These are phyloP conservation scores for Helicostylum pulchrum DNA, from an alignment of 192 early-diverging fungal genomes.

Conservation along the genomic window DNA sequence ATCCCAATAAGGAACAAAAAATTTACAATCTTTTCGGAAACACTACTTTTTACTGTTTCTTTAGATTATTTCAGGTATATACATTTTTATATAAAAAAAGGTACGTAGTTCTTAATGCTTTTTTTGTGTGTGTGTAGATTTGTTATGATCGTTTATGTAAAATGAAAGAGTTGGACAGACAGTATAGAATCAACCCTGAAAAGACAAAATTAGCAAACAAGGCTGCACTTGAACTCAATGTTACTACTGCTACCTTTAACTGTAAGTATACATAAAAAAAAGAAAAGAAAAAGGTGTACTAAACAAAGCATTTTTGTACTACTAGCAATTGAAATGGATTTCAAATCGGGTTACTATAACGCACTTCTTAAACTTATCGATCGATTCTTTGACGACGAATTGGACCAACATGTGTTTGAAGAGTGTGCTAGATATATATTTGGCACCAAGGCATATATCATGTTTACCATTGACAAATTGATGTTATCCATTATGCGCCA, in stretches of 20 bases:
- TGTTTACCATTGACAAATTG: constrained; percentile 89
- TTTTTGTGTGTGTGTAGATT: constrained; percentile 46
- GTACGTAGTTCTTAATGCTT: not conserved
- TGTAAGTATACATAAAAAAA: constrained; percentile 27
- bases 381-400: constrained; percentile 73
- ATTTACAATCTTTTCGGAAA: constrained; percentile 82
- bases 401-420: constrained; percentile 80
- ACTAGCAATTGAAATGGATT: constrained; percentile 45
- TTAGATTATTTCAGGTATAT: constrained; percentile 82
- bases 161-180: constrained; percentile 72
- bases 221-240: constrained; percentile 51
- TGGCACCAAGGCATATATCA: constrained; percentile 81
- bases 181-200: constrained; percentile 49
- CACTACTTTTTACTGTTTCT: constrained; percentile 81
- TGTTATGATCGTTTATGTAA: constrained; percentile 75
- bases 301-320: not conserved
- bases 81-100: no score
- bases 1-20: constrained; percentile 27
- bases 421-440: constrained; percentile 84
- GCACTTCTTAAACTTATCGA: constrained; percentile 72
- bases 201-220: constrained; percentile 49
- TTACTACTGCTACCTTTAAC: constrained; percentile 44
- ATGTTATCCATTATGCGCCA: constrained; percentile 76
- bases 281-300: not conserved
- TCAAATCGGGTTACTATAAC: constrained; percentile 65